These are phyloP conservation scores for Sphaerosporella brunnea DNA, from an alignment of 495 filamentous ascomycete species.

Conservation along the genomic window DNA sequence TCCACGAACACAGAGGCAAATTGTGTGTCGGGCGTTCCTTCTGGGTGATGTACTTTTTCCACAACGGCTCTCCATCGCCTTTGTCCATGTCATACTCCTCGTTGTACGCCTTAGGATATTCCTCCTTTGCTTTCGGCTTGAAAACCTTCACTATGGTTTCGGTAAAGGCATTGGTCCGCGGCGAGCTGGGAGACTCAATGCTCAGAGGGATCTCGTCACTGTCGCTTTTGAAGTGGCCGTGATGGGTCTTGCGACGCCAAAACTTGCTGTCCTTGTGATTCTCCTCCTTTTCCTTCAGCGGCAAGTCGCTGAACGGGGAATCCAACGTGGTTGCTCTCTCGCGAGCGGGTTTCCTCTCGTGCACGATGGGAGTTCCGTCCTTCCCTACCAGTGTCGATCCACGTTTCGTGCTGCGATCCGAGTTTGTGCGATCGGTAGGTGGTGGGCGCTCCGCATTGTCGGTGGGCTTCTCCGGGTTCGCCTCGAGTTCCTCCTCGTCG, in stretches of 20 bases:
- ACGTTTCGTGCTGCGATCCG: constrained; percentile 9
- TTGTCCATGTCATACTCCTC: constrained; percentile 44
- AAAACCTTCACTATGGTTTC: constrained; percentile 3
- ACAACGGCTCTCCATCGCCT: constrained; percentile 49
- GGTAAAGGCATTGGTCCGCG: not conserved
- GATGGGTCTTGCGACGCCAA: not conserved
- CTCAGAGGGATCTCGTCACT: constrained; percentile 21
- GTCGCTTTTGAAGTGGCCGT: constrained; percentile 7
- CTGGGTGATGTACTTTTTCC: constrained; percentile 63
- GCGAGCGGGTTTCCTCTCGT: not conserved
- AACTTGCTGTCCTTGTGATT: not conserved
- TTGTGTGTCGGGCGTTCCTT: constrained; percentile 77
- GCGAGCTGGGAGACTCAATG: constrained; percentile 14
- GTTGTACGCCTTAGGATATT: constrained; percentile 58
- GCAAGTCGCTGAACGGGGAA: not conserved
- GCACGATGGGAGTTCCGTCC: not conserved
- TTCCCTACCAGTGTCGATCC: constrained; percentile 17
- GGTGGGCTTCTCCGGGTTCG: not conserved
- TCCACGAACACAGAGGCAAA: constrained; percentile 67
- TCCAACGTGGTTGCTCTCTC: not conserved
- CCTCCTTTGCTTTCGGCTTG: constrained; percentile 30
- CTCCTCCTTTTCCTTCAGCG: not conserved
- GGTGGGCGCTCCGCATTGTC: not conserved
- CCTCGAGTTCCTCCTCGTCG: not conserved
- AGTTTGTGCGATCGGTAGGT: not conserved